Evolutionary conservation across 768 basidiomycete genomes (phyloP).

Genomic region (Tricholomella constricta): DNA sequence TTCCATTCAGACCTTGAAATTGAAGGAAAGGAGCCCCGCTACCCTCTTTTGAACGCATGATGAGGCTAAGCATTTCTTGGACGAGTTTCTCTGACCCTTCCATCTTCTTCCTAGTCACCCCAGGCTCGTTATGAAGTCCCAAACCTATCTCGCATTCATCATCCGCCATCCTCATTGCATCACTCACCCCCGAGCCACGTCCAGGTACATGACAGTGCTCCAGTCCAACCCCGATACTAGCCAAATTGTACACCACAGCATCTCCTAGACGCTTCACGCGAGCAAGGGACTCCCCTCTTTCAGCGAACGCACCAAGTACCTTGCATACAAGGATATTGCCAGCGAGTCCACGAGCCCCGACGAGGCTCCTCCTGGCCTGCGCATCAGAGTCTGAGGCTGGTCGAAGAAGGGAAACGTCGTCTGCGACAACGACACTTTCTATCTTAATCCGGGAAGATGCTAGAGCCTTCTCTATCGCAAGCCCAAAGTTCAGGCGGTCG

Average conservation of each 20-base stretch:
- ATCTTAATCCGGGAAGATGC: conserved; percentile 34
- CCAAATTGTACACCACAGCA: conserved; percentile 32
- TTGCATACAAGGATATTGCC: conserved; percentile 57
- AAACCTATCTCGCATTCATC: conserved; percentile 50
- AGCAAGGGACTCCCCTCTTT: conserved; percentile 36
- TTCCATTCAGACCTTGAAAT: conserved; percentile 28
- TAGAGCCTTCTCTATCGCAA: conserved; percentile 55
- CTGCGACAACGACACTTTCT: conserved; percentile 52
- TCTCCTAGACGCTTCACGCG: conserved; percentile 36
- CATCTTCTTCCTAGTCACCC: conserved; percentile 36
- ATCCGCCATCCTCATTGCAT: conserved; percentile 17
- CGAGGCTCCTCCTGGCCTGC: conserved; percentile 27
- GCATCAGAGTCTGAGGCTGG: conserved; percentile 13
- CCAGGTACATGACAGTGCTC: conserved; percentile 65
- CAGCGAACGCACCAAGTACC: conserved; percentile 52
- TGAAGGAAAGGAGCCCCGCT: conserved; percentile 17
- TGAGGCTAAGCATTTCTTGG: conserved; percentile 31
- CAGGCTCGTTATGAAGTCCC: conserved; percentile 60
- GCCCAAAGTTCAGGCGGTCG: conserved; percentile 59
- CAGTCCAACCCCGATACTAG: conserved; percentile 43
- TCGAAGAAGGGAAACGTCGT: conserved; percentile 51
- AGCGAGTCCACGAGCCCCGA: conserved; percentile 51
- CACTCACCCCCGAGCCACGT: conserved; percentile 24
- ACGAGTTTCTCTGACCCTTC: conserved; percentile 34
- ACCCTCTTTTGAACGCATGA: conserved; percentile 49